Evolutionary conservation across 2,329 filamentous ascomycete species (phyloP).

Genomic region (Basipetospora chlamydospora): DNA sequence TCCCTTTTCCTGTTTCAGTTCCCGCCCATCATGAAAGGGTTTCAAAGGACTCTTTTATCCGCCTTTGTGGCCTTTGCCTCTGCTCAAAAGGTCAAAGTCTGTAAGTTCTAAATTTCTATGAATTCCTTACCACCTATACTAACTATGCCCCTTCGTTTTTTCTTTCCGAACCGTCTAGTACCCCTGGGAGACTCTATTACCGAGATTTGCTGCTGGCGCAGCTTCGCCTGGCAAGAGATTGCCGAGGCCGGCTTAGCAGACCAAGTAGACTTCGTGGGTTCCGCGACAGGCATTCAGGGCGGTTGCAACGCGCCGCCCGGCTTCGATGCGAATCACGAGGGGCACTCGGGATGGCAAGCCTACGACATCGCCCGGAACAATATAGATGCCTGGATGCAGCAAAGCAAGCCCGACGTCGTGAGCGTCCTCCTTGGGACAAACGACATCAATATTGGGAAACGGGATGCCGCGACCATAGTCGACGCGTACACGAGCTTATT

Average conservation of each 20-base stretch:
- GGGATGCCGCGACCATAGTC: constrained; percentile 18
- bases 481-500: constrained; percentile 25
- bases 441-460: constrained; percentile 19
- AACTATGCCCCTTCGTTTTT: constrained; percentile 4
- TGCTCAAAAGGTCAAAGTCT: constrained; percentile 7
- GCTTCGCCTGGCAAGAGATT: constrained; percentile 24
- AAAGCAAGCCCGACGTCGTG: constrained; percentile 23
- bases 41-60: background rate
- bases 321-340: constrained; percentile 26
- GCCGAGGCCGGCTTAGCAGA: constrained; percentile 17
- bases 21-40: background rate
- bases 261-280: constrained; percentile 25
- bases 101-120: constrained; percentile 2
- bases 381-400: constrained; percentile 22
- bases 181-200: constrained; percentile 29
- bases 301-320: constrained; percentile 18
- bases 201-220: constrained; percentile 29
- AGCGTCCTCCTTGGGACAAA: constrained; percentile 32
- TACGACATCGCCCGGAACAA: constrained; percentile 27
- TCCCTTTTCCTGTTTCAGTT: background rate
- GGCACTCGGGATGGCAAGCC: constrained; percentile 27
- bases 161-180: constrained; percentile 15
- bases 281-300: constrained; percentile 21
- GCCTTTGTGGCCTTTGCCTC: constrained; percentile 4
- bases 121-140: background rate